These are phyloP conservation scores for Corchorus capsularis DNA, from an alignment of 345 rosid genomes.

Conservation along the genomic window DNA sequence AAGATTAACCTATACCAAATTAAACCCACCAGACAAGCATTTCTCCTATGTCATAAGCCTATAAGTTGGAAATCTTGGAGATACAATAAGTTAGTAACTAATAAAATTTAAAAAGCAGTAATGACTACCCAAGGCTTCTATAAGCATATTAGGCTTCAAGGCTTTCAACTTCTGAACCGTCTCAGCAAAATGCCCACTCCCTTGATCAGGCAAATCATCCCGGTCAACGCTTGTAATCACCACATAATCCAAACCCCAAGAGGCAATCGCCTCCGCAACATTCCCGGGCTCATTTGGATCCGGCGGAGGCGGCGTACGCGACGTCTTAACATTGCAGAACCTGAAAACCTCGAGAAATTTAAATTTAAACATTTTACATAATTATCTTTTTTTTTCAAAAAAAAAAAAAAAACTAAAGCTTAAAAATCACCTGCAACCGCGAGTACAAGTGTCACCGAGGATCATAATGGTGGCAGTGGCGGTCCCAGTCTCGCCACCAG, in stretches of 20 bases:
- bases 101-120: not conserved
- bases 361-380: not conserved
- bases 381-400: too few species aligned
- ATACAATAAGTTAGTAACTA: not conserved
- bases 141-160: conserved; percentile 81
- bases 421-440: conserved; percentile 78
- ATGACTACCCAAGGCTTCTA: conserved; percentile 86
- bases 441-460: conserved; percentile 93
- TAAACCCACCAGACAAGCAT: not conserved
- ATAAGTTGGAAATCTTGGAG: not conserved
- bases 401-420: too few species aligned
- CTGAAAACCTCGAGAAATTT: conserved; percentile 26
- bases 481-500: conserved; percentile 97
- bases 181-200: conserved; percentile 78
- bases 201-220: conserved; percentile 88
- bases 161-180: conserved; percentile 79
- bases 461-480: conserved; percentile 99
- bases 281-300: conserved; percentile 88
- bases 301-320: conserved; percentile 91
- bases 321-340: conserved; percentile 96
- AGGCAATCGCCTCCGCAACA: conserved; percentile 95
- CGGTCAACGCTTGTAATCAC: conserved; percentile 94
- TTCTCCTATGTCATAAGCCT: not conserved
- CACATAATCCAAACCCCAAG: conserved; percentile 94
- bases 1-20: not conserved